Base-by-base conservation (phyloP, 108 stramenopile genomes). In the Cyclotella kingstonii region DNA sequence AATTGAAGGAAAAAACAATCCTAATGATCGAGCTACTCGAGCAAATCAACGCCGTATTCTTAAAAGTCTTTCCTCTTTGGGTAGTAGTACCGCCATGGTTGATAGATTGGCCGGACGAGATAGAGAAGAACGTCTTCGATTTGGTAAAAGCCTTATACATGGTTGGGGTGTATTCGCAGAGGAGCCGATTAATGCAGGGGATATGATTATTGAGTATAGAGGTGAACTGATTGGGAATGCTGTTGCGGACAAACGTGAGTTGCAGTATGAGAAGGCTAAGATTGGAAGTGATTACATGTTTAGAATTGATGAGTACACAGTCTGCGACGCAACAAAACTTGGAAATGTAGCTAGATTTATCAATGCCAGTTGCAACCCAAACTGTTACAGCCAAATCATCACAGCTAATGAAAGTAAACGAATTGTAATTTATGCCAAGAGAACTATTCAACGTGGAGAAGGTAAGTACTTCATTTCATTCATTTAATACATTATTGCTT, bases 341-440 rank as follows among this genome's bases (percentile, higher is more conserved):
- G 98, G 98, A 2, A 87, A 87, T 46, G 86, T 96, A n/a, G 98
- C 98, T 10, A 70, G 98, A 15, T 98, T 91, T 65, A 90, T 98
- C 61, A 98, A 98, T 82, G 94, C 95, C 44, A 91, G 90, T 77
- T 96, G 95, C 64, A 76, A 83, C 28, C 93, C 92, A 5, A 95
- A 92, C 62, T 96, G 95, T 80, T 85, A 80, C 63, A 93, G 95
- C 15, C 86, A 89, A 54, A 86, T 88, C 12, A 87, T 92, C 38
- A 82, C 82, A 5, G 52, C 84, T 9, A 80, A 87, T 47, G 84
- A 85, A 17, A 71, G 52, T 33, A 86, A 87, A 68, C 77, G 86
- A 35, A 86, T 95, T 35, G 93, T 93, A 11, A 87, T 98, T 36
- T 96, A 94, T 59, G 91, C 98, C 11, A 91, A 92, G 80, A 82